phyloP scores from a whole-genome alignment of 2,329 filamentous ascomycete genomes.

The Leptodontidium sp. region DNA sequence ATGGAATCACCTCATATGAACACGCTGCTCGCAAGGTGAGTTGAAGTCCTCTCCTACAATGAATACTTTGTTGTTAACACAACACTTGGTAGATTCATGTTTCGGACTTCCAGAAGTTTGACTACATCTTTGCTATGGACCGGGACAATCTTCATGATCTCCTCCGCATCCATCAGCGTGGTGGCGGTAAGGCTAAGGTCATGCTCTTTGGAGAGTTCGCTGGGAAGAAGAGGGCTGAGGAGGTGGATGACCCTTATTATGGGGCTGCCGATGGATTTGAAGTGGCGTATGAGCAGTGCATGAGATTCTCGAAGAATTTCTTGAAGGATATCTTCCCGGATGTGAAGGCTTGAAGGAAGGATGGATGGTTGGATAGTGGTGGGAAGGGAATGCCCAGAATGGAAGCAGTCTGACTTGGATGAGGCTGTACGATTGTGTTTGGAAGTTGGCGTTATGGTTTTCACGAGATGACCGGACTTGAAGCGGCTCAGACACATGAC shows the following conservation, averaged over 20 bases:
- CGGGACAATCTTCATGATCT: conserved; percentile 79
- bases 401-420: neutral
- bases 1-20: conserved; percentile 79
- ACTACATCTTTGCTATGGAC: conserved; percentile 98
- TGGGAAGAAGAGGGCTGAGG: conserved; percentile 71
- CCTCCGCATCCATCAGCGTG: conserved; percentile 61
- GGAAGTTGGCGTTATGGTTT: neutral
- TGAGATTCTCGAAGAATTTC: conserved; percentile 74
- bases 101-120: conserved; percentile 83
- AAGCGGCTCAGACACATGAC: neutral
- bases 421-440: conserved; percentile 9
- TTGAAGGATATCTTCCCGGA: conserved; percentile 43
- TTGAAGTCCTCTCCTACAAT: neutral
- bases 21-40: conserved; percentile 80
- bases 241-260: conserved; percentile 91
- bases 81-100: conserved; percentile 55
- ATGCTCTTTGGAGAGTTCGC: conserved; percentile 87
- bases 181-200: conserved; percentile 69
- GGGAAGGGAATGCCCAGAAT: neutral
- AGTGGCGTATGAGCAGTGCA: conserved; percentile 84
- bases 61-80: conserved; percentile 11
- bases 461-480: neutral
- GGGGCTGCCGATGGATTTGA: conserved; percentile 84
- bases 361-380: no score
- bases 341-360: conserved; percentile 35